Percentiles rank a stretch among this genome's conserved stretches.
These are phyloP conservation scores for Penicillium nordicum DNA, from an alignment of 2,329 filamentous ascomycete genomes.

Conservation along the genomic window DNA sequence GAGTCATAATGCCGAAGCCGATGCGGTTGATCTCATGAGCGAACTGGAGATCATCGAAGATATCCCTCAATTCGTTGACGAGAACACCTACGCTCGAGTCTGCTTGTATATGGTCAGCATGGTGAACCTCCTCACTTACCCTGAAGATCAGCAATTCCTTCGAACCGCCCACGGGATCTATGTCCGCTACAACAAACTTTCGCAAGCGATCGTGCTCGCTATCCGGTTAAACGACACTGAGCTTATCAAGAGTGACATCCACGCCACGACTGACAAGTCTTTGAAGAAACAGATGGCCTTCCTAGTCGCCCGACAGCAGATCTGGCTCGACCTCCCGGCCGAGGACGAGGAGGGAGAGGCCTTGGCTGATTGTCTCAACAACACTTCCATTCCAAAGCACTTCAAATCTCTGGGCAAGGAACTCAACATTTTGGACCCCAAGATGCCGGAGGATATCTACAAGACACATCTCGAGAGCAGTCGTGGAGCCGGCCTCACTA, in stretches of 20 bases:
- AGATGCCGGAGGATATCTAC: conserved; percentile 97
- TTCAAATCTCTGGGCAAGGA: conserved; percentile 95
- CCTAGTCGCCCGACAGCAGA: conserved; percentile 85
- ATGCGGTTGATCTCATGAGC: conserved; percentile 94
- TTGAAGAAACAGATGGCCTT: conserved; percentile 93
- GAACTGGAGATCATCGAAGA: conserved; percentile 96
- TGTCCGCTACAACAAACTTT: conserved; percentile 84
- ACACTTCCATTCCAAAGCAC: conserved; percentile 81
- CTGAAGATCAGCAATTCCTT: conserved; percentile 94
- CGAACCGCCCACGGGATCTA: conserved; percentile 92
- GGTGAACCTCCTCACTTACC: conserved; percentile 95
- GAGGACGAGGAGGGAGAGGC: conserved; percentile 68
- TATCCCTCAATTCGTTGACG: conserved; percentile 83
- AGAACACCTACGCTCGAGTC: conserved; percentile 88
- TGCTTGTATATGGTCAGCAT: conserved; percentile 99
- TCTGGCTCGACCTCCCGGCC: conserved; percentile 67
- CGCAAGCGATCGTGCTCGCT: conserved; percentile 89
- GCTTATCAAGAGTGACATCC: conserved; percentile 77
- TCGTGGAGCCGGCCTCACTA: conserved; percentile 86
- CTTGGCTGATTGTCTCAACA: conserved; percentile 78
- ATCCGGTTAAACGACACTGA: conserved; percentile 87
- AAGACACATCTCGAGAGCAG: conserved; percentile 97
- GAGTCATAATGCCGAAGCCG: conserved; percentile 95
- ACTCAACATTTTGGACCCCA: conserved; percentile 93
- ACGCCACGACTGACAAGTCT: conserved; percentile 72